Evolutionary conservation across 2,329 filamentous ascomycete species (phyloP), one percentile per base, ranked within the genome.

Genomic region (Alternaria incomplexa): DNA sequence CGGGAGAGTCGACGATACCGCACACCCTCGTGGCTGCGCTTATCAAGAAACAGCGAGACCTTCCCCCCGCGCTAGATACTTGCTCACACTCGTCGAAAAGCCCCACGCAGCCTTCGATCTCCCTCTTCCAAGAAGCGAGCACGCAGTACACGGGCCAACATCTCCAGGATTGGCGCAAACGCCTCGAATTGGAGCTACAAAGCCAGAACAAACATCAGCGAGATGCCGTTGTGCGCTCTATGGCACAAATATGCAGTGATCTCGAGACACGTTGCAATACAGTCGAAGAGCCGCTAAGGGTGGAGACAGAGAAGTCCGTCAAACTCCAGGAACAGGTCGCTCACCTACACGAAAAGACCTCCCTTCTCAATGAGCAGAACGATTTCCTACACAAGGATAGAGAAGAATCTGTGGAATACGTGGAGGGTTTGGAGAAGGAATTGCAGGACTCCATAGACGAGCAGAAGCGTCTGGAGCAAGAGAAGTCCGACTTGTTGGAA

Each of bases 251-350:
- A 12, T 89, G 87, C 68, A 81, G 82, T 23, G 86, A 88, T 59
- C 78, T 89, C 1, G 87, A 89, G 67, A 77, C 76, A 10, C 83
- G 87, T 8, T 89, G 87, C 69, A 81, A 84, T 32, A 82, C 82
- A 30, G 80, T 85, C 3, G 87, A 89, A 74, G 81, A 81, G 52
- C 87, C 87, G 6, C 77, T 89, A 12, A 81, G 81, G 5, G 75
- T 77, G 15, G 85, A 85, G 66, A 76, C 79, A 58, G 72, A 76
- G 15, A 81, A 73, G 54, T 76, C 72, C n/a, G 58, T 67, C 45
- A 68, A 73, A 22, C 69, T 82, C 13, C 69, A 81, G 48, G 61
- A 67, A 10, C 57, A 74, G 59, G 73, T 81, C 4, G 64, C 75
- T 10, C 66, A 71, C 6, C 61, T 83, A 2, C 74, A 75, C 25